Base-by-base conservation (phyloP, 202 grass and related monocot species). In the Dendrocalamus latiflorus region DNA sequence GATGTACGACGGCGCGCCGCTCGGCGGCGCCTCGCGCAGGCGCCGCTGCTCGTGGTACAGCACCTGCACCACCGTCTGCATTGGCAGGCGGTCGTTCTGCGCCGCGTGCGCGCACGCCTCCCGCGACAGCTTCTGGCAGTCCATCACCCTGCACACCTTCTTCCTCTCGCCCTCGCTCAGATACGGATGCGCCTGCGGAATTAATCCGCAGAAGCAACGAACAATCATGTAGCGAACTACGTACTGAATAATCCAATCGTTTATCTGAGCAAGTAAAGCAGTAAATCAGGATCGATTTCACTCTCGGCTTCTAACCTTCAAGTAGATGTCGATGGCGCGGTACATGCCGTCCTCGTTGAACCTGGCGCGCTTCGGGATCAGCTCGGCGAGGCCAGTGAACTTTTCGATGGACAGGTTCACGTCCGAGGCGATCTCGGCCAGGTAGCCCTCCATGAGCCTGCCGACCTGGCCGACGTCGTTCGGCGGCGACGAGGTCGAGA, bases 291-390 rank as follows among this genome's bases (percentile, higher is more conserved):
- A 48, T 61, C 20, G 7, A 80, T 25, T n/a, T 4, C 25, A 33
- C 56, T 42, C 6, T 3, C 26, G 26, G 15, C 12, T 85, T 50
- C 22, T 43, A 17, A 98, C 93, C 86, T 95, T 98, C 67, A 98
- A 63, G 80, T 93, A 95, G 76, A 98, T 98, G 72, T 98, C 91
- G 14, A 98, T 91, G 64, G 95, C 91, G 75, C 93, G 88, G 88
- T 98, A 98, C 95, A 93, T 93, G 75, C 91, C 95, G 38, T 98
- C 95, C 77, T 95, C 93, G 44, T 89, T 93, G 36, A 91, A 87
- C 83, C 89, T 90, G 45, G 93, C 73, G 68, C 88, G 91, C 79
- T 91, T 86, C 21, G 92, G 92, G 54, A 98, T 85, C 73, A 93
- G 64, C 55, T 91, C 91, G 24, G 86, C 95, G 11, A 98, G 86